A percentile compares a stretch with the other conserved stretches of the same genome.
Conservation (phyloP, 805 yeast species). For the Schwanniomyces sp. region DNA sequence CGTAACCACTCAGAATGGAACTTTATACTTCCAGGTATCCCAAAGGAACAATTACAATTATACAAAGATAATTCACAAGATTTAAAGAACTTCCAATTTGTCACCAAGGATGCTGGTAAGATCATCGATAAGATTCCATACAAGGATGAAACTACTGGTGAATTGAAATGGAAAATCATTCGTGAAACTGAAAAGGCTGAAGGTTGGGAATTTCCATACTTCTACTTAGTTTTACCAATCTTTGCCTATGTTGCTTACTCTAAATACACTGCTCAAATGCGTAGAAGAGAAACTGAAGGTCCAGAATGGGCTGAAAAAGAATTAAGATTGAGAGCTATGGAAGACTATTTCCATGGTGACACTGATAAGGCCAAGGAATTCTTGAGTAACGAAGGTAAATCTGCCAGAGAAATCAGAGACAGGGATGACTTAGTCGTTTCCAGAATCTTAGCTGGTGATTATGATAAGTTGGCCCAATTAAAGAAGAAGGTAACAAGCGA, state of each 20-base stretch:
- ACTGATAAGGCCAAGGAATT: conserved; percentile 53
- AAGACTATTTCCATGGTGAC: conserved; percentile 57
- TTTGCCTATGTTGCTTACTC: conserved; percentile 55
- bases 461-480: conserved; percentile 65
- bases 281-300: conserved; percentile 40
- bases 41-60: conserved; percentile 53
- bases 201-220: conserved; percentile 82
- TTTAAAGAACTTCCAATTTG: conserved; percentile 54
- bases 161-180: conserved; percentile 75
- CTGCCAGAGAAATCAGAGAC: conserved; percentile 56
- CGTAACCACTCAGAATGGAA: conserved; percentile 56
- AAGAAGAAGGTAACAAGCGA: conserved; percentile 48
- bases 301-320: conserved; percentile 85
- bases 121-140: conserved; percentile 83
- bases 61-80: conserved; percentile 62
- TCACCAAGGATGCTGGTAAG: conserved; percentile 50
- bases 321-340: conserved; percentile 71
- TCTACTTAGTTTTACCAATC: conserved; percentile 71
- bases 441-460: conserved; percentile 79
- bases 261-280: conserved; percentile 44
- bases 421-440: conserved; percentile 80
- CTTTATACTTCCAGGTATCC: conserved; percentile 46
- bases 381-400: conserved; percentile 51
- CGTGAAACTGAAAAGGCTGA: conserved; percentile 71
- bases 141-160: conserved; percentile 76